phyloP scores from a whole-genome alignment of 371 early-diverging fungal species.

The Lichtheimia corymbifera region DNA sequence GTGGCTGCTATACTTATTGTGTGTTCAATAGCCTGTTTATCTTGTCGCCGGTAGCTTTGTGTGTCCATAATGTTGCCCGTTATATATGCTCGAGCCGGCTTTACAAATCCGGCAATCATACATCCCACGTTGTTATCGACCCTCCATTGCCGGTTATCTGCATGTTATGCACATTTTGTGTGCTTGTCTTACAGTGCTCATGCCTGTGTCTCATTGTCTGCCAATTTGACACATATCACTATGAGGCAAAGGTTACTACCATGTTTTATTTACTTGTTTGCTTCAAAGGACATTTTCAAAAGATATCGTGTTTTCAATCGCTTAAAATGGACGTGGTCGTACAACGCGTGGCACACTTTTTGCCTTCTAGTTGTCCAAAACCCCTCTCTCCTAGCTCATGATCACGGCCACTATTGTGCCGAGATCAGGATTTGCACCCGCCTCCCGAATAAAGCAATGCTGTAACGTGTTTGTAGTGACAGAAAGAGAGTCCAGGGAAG shows the following conservation, averaged over 20 bases:
- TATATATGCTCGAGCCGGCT: slow-evolving; percentile 10
- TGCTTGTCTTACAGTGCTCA: neutral
- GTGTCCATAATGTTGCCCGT: slow-evolving; percentile 4
- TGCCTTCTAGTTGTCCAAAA: slow-evolving; percentile 2
- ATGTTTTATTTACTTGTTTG: neutral
- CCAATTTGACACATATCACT: neutral
- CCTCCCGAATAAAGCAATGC: no score
- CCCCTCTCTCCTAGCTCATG: no score
- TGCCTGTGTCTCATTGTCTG: neutral
- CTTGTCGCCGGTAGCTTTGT: neutral
- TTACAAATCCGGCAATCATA: slow-evolving; percentile 14
- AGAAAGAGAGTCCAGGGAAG: no score
- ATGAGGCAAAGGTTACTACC: neutral
- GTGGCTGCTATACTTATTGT: neutral
- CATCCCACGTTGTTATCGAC: neutral
- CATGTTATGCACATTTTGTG: neutral
- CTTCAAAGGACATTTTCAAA: slow-evolving; percentile 3
- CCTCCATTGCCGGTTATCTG: neutral
- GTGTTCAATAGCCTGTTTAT: neutral
- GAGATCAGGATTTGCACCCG: no score
- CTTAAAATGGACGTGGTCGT: neutral
- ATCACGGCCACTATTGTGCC: no score
- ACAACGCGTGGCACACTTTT: slow-evolving; percentile 4
- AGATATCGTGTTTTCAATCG: neutral
- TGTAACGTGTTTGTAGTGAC: neutral